A percentile compares a stretch with the other conserved stretches of the same genome.
Conservation (phyloP, 225 moss, liverwort and hornwort species). For the Polytrichum commune region DNA sequence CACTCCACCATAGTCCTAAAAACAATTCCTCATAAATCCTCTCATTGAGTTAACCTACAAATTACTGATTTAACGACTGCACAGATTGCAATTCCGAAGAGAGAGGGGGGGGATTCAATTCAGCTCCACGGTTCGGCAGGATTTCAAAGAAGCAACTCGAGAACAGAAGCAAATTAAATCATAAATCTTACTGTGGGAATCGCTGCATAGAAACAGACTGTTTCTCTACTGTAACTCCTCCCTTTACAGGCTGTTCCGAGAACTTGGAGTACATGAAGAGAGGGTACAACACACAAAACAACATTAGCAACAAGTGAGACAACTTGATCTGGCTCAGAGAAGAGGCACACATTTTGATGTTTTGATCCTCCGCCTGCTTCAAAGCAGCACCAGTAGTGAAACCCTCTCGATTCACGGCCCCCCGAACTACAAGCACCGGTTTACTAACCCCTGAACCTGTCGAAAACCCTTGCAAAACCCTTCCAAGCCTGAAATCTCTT, state of each 20-base stretch:
- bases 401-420: neutral
- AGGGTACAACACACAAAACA: conserved; percentile 46
- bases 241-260: conserved; percentile 15
- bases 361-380: conserved; percentile 8
- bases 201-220: conserved; percentile 7
- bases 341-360: conserved; percentile 34
- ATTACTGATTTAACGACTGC: no score
- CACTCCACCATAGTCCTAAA: no score
- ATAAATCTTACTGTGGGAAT: conserved; percentile 6
- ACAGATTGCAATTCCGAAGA: no score
- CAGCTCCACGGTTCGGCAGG: neutral
- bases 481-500: neutral
- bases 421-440: neutral
- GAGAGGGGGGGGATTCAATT: neutral
- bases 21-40: no score
- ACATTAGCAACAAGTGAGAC: conserved; percentile 10
- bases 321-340: conserved; percentile 20
- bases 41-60: no score
- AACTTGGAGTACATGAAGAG: conserved; percentile 22
- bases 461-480: neutral
- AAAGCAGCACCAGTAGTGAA: neutral
- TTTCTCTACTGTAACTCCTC: neutral
- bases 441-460: no score
- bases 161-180: neutral
- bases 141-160: neutral